Evolutionary conservation across 2,329 filamentous ascomycete species (phyloP).

Genomic region (Huntiella decipiens): DNA sequence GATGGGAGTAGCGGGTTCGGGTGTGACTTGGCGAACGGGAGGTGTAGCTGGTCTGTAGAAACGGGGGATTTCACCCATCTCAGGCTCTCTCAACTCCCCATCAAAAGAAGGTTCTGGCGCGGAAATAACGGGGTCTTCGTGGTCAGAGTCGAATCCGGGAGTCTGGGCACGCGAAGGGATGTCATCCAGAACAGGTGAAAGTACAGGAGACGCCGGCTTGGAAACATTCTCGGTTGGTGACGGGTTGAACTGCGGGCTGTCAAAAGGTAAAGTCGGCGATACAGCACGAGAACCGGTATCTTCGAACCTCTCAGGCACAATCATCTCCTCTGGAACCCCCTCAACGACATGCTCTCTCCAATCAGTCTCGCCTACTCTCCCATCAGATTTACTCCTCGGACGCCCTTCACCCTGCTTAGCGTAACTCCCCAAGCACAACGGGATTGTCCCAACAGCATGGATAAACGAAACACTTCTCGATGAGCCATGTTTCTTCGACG

Average conservation of each 20-base stretch:
- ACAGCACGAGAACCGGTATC: too few relatives aligned
- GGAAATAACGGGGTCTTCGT: neutral
- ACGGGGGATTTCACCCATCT: neutral
- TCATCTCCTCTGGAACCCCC: too few relatives aligned
- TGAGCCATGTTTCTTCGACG: too few relatives aligned
- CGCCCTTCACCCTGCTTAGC: too few relatives aligned
- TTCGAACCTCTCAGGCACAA: too few relatives aligned
- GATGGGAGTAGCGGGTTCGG: too few relatives aligned
- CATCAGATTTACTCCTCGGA: too few relatives aligned
- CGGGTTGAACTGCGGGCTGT: too few relatives aligned
- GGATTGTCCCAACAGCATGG: slow-evolving; percentile 12
- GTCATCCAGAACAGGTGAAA: neutral
- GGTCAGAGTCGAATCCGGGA: neutral
- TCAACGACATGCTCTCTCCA: too few relatives aligned
- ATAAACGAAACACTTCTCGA: too few relatives aligned
- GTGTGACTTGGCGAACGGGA: neutral
- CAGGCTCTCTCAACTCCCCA: neutral
- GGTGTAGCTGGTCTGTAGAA: neutral
- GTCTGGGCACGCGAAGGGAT: neutral
- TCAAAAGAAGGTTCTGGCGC: neutral
- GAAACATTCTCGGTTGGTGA: neutral
- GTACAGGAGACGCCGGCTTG: neutral
- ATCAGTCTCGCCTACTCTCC: too few relatives aligned
- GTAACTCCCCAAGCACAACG: slow-evolving; percentile 15
- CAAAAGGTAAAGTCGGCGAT: too few relatives aligned